Base-by-base conservation (phyloP, 768 basidiomycete genomes). In the Pleurotus eryngii region DNA sequence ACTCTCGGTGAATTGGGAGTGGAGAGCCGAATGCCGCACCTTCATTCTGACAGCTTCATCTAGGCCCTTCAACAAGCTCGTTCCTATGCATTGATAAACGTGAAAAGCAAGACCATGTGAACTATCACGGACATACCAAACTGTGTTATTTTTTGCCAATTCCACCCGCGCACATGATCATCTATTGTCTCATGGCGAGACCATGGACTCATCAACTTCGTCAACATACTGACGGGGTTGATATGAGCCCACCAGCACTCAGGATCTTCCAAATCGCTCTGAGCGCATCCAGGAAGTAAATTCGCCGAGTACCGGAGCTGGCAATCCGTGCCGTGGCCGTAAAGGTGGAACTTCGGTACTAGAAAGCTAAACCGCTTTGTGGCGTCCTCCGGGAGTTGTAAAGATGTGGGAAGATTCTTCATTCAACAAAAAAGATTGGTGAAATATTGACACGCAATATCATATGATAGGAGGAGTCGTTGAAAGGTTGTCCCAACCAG, bases 161-260 rank as follows among this genome's bases (percentile, higher is more conserved):
- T 68, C 30, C 49, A 57, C 22, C 65, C 64, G 17, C 55, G 46
- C 20, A 61, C 65, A 0, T 65, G 60, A 9, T 74, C 70, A 42
- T 75, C 68, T 3, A 76, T 35, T 0, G 67, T 68, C 18, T 71
- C 70, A 3, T 60, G 45, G 0, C 65, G 59, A 8, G 59, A 43
- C 0, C 46, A 37, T 42, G 38, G 51, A 2, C 64, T 66, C 72
- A 73, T 74, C 22, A 72, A 66, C 5, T 61, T 60, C 0, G 68
- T 72, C 43, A 65, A 68, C 2, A 55, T 57, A 2, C 65, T 65
- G 1, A 59, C 59, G 0, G 57, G 49, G 48, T 73, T 71, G 4
- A 65, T 49, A 0, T 57, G 72, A 1, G 49, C 39, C 47, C 56
- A 63, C 4, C 68, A 67, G 30, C 72, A 70, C 15, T 61, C 48